These are phyloP conservation scores for Physcomitrium patens DNA, from an alignment of 225 moss, liverwort and hornwort species.

Conservation along the genomic window DNA sequence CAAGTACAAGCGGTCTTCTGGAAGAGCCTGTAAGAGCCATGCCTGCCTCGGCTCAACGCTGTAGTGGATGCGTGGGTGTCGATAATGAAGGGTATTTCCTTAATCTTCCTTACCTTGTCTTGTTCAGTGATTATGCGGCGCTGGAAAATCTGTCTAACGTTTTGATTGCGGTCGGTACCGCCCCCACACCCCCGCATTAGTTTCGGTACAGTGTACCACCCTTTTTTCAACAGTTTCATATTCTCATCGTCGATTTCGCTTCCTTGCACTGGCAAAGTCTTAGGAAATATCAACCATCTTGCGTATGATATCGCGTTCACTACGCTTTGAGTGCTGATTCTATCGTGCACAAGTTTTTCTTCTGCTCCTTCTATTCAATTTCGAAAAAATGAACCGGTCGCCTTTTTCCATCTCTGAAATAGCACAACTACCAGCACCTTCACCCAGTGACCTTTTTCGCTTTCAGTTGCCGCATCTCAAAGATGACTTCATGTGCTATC, in stretches of 20 bases:
- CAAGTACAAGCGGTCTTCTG: not conserved
- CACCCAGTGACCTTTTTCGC: not conserved
- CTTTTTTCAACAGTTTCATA: not conserved
- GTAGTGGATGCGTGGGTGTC: conserved; percentile 36
- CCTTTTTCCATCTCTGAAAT: not conserved
- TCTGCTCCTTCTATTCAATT: no score
- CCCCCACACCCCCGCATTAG: not conserved
- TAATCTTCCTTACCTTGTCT: not conserved
- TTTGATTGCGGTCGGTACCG: not conserved
- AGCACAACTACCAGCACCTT: not conserved
- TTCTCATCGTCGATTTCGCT: not conserved
- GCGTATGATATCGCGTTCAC: not conserved
- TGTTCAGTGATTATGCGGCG: not conserved
- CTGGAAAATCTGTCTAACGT: no score
- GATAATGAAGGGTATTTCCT: not conserved
- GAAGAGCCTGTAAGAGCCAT: conserved; percentile 8
- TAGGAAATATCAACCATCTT: not conserved
- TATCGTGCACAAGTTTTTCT: not conserved
- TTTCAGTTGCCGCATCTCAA: not conserved
- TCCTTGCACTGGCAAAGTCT: not conserved
- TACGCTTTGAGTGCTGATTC: not conserved
- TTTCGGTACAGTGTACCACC: not conserved
- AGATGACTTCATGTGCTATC: not conserved
- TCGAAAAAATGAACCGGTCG: not conserved
- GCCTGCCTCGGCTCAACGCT: not conserved